Conservation (phyloP, 2,329 filamentous ascomycete genomes). For the Dryadomyces quercus-mongolicae region DNA sequence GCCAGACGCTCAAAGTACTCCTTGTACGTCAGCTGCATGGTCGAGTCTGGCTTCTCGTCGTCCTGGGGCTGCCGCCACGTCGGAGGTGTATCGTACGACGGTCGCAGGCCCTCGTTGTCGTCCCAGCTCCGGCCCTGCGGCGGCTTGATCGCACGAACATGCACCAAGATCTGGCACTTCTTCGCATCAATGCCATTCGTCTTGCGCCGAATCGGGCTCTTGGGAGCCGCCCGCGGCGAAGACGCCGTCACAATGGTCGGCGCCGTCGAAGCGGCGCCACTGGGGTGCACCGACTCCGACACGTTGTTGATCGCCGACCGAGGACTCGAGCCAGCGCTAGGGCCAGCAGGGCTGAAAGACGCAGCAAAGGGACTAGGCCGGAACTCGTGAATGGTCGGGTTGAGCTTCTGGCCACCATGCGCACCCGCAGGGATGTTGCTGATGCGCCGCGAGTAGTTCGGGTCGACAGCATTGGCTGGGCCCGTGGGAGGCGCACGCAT, state of each 20-base stretch:
- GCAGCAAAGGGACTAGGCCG: slow-evolving; percentile 71
- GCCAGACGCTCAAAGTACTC: slow-evolving; percentile 65
- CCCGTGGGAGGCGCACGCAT: slow-evolving; percentile 62
- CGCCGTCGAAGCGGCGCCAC: slow-evolving; percentile 10
- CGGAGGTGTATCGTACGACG: slow-evolving; percentile 71
- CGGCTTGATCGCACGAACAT: slow-evolving; percentile 41
- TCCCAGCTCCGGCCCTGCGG: slow-evolving; percentile 50
- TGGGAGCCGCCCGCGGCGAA: slow-evolving; percentile 1
- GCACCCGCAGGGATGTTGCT: slow-evolving; percentile 31
- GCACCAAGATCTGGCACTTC: slow-evolving; percentile 46
- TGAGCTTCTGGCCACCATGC: slow-evolving; percentile 44
- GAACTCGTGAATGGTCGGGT: slow-evolving; percentile 65
- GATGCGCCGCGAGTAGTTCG: slow-evolving; percentile 40
- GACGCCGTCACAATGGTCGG: not conserved
- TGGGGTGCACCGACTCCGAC: not conserved
- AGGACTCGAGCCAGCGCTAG: slow-evolving; percentile 63
- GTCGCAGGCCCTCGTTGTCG: slow-evolving; percentile 70
- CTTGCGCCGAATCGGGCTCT: slow-evolving; percentile 52
- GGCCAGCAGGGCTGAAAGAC: slow-evolving; percentile 63
- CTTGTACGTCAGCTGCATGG: slow-evolving; percentile 56
- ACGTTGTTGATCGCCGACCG: slow-evolving; percentile 44
- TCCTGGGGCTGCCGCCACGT: slow-evolving; percentile 69
- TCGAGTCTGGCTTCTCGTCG: slow-evolving; percentile 59
- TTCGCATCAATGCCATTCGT: slow-evolving; percentile 58
- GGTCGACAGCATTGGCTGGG: slow-evolving; percentile 46